Percentiles rank a stretch among this genome's conserved stretches.
Conservation (phyloP, 1,284 basidiomycete genomes). For the Peniophora sp. region DNA sequence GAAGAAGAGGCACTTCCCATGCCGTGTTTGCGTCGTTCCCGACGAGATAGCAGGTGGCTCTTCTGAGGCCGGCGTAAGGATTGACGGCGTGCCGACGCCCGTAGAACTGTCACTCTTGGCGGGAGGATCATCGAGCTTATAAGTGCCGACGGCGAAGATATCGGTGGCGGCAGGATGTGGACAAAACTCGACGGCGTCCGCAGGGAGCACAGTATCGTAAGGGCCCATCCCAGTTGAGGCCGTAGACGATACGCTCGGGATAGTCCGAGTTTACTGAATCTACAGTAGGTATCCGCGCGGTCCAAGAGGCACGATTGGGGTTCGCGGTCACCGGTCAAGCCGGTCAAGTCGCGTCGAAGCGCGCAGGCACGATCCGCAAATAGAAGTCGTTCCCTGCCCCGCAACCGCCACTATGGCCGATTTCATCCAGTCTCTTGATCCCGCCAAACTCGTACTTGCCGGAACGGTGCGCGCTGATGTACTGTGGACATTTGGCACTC, state of each 20-base stretch:
- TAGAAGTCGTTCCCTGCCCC: neutral
- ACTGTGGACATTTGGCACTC: slow-evolving; percentile 1
- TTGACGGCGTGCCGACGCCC: neutral
- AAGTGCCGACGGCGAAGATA: slow-evolving; percentile 85
- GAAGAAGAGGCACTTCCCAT: slow-evolving; percentile 67
- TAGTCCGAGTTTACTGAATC: too few species aligned
- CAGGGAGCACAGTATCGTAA: slow-evolving; percentile 74
- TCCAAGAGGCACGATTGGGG: too few species aligned
- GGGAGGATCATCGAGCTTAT: slow-evolving; percentile 53
- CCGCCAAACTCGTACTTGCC: slow-evolving; percentile 56
- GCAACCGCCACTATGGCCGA: slow-evolving; percentile 40
- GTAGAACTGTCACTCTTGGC: neutral
- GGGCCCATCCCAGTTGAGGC: neutral
- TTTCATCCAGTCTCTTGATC: slow-evolving; percentile 62
- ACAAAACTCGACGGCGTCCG: slow-evolving; percentile 89
- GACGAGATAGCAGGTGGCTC: slow-evolving; percentile 5
- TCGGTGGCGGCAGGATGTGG: slow-evolving; percentile 51
- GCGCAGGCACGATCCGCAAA: too few species aligned
- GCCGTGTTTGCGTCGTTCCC: slow-evolving; percentile 30
- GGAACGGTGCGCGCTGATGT: slow-evolving; percentile 47
- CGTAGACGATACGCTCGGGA: too few species aligned
- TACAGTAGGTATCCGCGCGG: too few species aligned
- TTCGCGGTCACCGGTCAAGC: too few species aligned
- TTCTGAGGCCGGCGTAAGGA: slow-evolving; percentile 3
- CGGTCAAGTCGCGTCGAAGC: too few species aligned